phyloP scores from a whole-genome alignment of 345 rosid species.

The Crucihimalaya himalaica region DNA sequence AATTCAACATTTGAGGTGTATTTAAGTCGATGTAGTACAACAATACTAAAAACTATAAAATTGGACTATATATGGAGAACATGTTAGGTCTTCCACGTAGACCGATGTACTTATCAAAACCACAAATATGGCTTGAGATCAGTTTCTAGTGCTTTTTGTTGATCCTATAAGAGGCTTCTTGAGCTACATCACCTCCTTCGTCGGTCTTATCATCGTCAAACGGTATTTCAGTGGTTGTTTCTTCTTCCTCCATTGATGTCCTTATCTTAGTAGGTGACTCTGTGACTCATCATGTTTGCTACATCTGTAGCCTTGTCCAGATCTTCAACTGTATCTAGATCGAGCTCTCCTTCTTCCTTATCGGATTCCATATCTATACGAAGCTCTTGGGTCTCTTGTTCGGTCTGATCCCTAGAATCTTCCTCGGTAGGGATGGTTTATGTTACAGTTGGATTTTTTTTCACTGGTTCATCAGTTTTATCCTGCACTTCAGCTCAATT shows the following conservation, averaged over 20 bases:
- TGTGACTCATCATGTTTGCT: conserved; percentile 45
- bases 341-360: conserved; percentile 87
- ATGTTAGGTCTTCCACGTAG: no score
- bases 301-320: conserved; percentile 52
- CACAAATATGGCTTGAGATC: conserved; percentile 41
- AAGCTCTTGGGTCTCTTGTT: conserved; percentile 52
- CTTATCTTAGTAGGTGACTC: conserved; percentile 68
- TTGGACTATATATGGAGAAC: no score
- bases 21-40: no score
- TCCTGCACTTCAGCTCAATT: conserved; percentile 48
- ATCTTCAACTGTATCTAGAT: conserved; percentile 63
- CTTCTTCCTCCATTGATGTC: conserved; percentile 48
- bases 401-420: conserved; percentile 50
- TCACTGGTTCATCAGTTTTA: conserved; percentile 47
- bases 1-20: no score
- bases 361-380: conserved; percentile 60
- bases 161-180: conserved; percentile 66
- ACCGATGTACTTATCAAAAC: no score
- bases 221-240: conserved; percentile 47
- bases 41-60: no score
- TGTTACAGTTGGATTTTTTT: conserved; percentile 52
- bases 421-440: conserved; percentile 48
- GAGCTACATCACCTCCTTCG: conserved; percentile 56
- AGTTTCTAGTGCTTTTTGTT: conserved; percentile 38
- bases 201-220: conserved; percentile 63